phyloP scores from a whole-genome alignment of 345 rosid species.

The Capsella bursapastoris region DNA sequence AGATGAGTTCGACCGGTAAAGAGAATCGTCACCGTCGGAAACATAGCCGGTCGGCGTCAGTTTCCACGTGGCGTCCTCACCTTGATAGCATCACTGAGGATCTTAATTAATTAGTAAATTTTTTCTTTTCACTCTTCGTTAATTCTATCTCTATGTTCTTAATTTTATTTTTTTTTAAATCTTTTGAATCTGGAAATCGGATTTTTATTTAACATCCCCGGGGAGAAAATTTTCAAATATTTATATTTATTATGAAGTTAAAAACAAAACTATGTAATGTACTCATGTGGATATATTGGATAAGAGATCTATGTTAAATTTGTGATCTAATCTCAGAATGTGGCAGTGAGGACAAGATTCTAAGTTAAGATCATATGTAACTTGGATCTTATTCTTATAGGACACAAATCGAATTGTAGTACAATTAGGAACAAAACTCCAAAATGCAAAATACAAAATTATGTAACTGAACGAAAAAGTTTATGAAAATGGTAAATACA shows the following conservation, averaged over 20 bases:
- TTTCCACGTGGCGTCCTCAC: conserved; percentile 73
- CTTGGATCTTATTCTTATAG: conserved; percentile 24
- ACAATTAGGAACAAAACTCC: neutral
- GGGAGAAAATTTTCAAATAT: neutral
- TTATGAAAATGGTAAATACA: neutral
- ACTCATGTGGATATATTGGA: conserved; percentile 31
- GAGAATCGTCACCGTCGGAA: conserved; percentile 52
- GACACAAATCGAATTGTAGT: conserved; percentile 6
- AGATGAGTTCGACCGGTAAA: conserved; percentile 44
- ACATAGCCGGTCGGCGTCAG: conserved; percentile 57
- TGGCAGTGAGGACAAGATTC: conserved; percentile 25
- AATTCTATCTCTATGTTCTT: conserved; percentile 38
- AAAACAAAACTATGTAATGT: conserved; percentile 26
- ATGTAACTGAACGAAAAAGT: neutral
- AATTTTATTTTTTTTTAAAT: neutral
- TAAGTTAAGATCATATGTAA: conserved; percentile 18
- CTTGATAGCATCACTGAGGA: conserved; percentile 82
- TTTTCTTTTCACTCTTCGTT: neutral
- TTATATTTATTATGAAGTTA: conserved; percentile 13
- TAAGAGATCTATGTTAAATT: conserved; percentile 38
- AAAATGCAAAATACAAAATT: neutral
- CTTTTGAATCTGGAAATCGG: conserved; percentile 31
- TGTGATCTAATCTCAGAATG: conserved; percentile 7
- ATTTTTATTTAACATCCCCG: conserved; percentile 33
- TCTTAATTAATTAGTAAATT: conserved; percentile 45